phyloP scores from a whole-genome alignment of 2,329 filamentous ascomycete species.

The Alternaria dauci region DNA sequence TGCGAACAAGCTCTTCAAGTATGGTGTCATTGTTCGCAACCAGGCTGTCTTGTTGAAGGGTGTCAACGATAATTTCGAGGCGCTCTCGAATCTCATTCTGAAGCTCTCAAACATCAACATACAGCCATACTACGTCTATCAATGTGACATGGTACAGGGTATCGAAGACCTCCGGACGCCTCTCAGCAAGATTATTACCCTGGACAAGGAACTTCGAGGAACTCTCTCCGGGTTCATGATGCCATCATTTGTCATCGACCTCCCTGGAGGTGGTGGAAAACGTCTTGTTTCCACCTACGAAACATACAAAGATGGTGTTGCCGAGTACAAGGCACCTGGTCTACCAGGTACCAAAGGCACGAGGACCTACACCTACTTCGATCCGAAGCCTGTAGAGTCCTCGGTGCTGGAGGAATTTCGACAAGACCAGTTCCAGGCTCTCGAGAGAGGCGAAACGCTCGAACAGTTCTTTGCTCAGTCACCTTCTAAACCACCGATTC shows the following conservation, averaged over 20 bases:
- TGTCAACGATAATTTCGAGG: slow-evolving; percentile 64
- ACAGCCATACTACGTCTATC: slow-evolving; percentile 72
- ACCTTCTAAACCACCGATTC: not conserved
- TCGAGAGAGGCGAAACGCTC: slow-evolving; percentile 18
- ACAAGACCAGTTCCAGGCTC: slow-evolving; percentile 17
- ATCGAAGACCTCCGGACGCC: slow-evolving; percentile 71
- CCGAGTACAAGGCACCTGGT: slow-evolving; percentile 65
- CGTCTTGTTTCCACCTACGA: slow-evolving; percentile 63
- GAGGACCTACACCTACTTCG: slow-evolving; percentile 64
- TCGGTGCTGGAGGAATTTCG: slow-evolving; percentile 18
- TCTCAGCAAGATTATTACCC: slow-evolving; percentile 64
- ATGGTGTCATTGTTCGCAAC: slow-evolving; percentile 66
- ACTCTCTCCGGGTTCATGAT: slow-evolving; percentile 70
- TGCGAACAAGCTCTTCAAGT: slow-evolving; percentile 59
- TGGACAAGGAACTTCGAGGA: slow-evolving; percentile 67
- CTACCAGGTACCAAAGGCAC: slow-evolving; percentile 53
- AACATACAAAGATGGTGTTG: slow-evolving; percentile 65
- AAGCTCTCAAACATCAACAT: slow-evolving; percentile 65
- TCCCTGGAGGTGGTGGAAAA: slow-evolving; percentile 71
- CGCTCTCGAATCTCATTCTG: slow-evolving; percentile 64
- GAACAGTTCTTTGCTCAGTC: slow-evolving; percentile 17
- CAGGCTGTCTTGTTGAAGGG: slow-evolving; percentile 67
- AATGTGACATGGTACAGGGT: slow-evolving; percentile 68
- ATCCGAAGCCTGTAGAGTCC: slow-evolving; percentile 52
- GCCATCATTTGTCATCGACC: slow-evolving; percentile 69